Conservation (phyloP, 139 green algal species). For the Micractinium conductrix region DNA sequence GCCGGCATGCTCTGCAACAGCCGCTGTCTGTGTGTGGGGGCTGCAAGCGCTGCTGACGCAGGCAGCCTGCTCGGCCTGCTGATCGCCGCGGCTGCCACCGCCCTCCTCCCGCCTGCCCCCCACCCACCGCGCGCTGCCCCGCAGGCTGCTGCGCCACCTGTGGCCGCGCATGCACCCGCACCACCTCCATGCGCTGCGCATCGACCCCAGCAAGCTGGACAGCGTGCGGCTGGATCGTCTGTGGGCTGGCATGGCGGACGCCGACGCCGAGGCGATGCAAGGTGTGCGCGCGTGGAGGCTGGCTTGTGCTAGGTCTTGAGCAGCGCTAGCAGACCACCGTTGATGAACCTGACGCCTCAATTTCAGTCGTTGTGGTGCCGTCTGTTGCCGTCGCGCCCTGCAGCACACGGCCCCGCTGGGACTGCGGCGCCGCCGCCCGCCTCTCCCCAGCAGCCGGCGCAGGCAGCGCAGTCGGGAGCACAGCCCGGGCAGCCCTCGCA, state of each 20-base stretch:
- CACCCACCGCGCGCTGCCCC: not conserved
- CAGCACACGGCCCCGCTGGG: not conserved
- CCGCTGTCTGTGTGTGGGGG: not conserved
- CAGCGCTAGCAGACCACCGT: too few species aligned
- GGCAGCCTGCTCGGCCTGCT: not conserved
- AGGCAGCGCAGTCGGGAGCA: not conserved
- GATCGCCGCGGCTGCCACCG: not conserved
- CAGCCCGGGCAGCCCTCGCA: not conserved
- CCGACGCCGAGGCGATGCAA: not conserved
- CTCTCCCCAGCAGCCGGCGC: not conserved
- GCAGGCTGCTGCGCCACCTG: constrained; percentile 18
- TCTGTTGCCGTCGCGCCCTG: too few species aligned
- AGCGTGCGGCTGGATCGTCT: constrained; percentile 14
- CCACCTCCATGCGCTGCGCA: constrained; percentile 37
- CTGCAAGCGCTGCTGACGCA: not conserved
- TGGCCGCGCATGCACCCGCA: constrained; percentile 14
- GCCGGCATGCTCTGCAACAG: not conserved
- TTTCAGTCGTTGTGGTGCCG: too few species aligned
- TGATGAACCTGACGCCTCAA: not conserved
- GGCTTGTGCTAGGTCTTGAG: not conserved
- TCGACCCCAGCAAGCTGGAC: constrained; percentile 36
- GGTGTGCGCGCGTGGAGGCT: not conserved
- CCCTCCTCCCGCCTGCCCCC: too few species aligned
- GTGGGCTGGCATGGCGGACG: constrained; percentile 3
- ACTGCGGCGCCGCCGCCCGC: not conserved